Evolutionary conservation across 2,329 filamentous ascomycete genomes (phyloP), one percentile per base, ranked within the genome.

Genomic region (Ascochyta viciae-villosae): DNA sequence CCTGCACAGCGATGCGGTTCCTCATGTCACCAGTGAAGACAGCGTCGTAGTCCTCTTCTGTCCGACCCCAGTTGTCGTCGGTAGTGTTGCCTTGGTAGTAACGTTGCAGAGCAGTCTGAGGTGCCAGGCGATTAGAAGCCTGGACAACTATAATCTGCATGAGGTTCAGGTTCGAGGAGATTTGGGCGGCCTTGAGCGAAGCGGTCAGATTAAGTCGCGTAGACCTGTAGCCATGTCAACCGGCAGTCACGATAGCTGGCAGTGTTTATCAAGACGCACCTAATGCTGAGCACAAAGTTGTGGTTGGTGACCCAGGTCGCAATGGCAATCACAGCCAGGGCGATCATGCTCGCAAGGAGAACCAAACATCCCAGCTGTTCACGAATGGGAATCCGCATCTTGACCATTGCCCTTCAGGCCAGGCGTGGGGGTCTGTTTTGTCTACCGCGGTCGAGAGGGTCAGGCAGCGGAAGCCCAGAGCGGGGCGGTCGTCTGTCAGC

Each of bases 281-380:
- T 51, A 13, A 56, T 51, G 43, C 6, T 51, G 33, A 56, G 53
- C 47, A 56, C 53, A 15, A 56, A 56, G 27, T 56, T 56, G 47
- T 56, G 53, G 42, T 56, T 56, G n/a, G 53, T 56, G 64, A 81
- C 72, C 80, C 80, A 82, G 73, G 88, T 90, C 67, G 92, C 91
- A 60, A 96, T 85, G 15, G 91, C 87, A 58, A 96, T 84, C 59
- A 96, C 87, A 51, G 89, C 86, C 59, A 96, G 84, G 50, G 89
- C 88, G 54, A 90, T 79, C 54, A 96, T 83, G 44, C 91, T 87
- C 57, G 89, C 86, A 57, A 91, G 72, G 62, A 95, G 81, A 68
- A 96, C 91, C 62, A 96, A 83, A 74, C 88, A 82, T 64, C 87
- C 91, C 67, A 97, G 83, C 84, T 97, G 93, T 78, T 93, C 88